A percentile compares a stretch with the other conserved stretches of the same genome.
Conservation (phyloP, 2,329 filamentous ascomycete genomes). For the Lachnellula subtilissima region DNA sequence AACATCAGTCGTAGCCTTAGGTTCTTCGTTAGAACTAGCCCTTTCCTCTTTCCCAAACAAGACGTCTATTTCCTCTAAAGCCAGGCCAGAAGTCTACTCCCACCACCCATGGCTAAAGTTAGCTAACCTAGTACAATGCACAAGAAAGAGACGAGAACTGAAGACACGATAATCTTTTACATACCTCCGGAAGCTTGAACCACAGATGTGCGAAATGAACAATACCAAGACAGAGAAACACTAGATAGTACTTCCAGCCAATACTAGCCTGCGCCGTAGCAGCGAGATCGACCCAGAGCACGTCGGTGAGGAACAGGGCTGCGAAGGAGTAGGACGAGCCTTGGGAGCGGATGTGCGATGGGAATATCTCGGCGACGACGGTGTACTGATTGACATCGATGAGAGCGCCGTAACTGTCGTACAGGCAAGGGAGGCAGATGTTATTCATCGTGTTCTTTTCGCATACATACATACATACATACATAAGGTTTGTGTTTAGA, state of each 20-base stretch:
- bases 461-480: background rate
- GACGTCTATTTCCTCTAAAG: conserved; percentile 1
- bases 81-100: background rate
- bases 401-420: conserved; percentile 6
- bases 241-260: conserved; percentile 14
- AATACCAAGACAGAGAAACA: conserved; percentile 10
- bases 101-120: background rate
- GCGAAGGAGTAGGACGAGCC: conserved; percentile 6
- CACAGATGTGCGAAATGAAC: conserved; percentile 5
- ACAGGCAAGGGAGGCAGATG: background rate
- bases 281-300: conserved; percentile 10
- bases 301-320: conserved; percentile 6
- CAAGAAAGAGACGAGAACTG: background rate
- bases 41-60: conserved; percentile 3
- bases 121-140: too few species aligned
- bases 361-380: conserved; percentile 9
- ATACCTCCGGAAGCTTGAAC: conserved; percentile 12
- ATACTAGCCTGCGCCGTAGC: conserved; percentile 8
- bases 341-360: conserved; percentile 12
- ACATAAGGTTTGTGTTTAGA: background rate
- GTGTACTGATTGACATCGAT: conserved; percentile 14
- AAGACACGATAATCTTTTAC: background rate
- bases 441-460: too few species aligned
- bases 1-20: background rate
- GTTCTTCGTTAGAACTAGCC: background rate